Evolutionary conservation across 2,329 filamentous ascomycete genomes (phyloP).

Genomic region (Penicillium sp.): DNA sequence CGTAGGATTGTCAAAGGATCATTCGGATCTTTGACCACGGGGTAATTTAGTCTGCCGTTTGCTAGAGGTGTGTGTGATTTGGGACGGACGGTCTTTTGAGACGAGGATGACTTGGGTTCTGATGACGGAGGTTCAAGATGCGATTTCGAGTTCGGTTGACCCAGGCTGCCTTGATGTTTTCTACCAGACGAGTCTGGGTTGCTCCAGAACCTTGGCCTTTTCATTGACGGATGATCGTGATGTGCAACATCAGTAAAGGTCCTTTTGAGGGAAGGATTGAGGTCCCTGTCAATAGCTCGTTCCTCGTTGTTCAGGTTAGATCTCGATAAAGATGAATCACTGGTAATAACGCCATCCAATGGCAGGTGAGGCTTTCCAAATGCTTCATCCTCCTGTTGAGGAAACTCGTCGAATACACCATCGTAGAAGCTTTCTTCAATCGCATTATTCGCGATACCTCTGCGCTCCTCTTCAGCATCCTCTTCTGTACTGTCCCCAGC

Average conservation of each 20-base stretch:
- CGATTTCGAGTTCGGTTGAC: slow-evolving; percentile 1
- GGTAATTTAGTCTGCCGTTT: slow-evolving; percentile 56
- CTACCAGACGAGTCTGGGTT: not conserved
- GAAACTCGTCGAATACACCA: slow-evolving; percentile 16
- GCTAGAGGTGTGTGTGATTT: slow-evolving; percentile 26
- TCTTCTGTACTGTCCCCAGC: slow-evolving; percentile 36
- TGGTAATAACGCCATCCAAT: not conserved
- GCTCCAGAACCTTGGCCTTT: slow-evolving; percentile 16
- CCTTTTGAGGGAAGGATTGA: not conserved
- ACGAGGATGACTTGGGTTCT: slow-evolving; percentile 22
- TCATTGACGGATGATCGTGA: not conserved
- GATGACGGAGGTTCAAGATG: slow-evolving; percentile 12
- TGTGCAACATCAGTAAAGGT: not conserved
- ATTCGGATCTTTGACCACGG: slow-evolving; percentile 70
- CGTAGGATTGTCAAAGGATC: slow-evolving; percentile 59
- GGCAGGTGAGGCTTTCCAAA: not conserved
- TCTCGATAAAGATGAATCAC: not conserved
- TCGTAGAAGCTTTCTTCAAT: slow-evolving; percentile 25
- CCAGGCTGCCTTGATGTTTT: not conserved
- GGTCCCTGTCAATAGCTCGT: not conserved
- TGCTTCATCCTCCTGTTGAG: slow-evolving; percentile 3
- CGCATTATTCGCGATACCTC: slow-evolving; percentile 8
- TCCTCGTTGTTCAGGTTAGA: not conserved
- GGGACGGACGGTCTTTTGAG: slow-evolving; percentile 23
- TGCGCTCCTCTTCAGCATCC: slow-evolving; percentile 11